These are phyloP conservation scores for Stagonosporopsis rhizophila DNA, from an alignment of 2,329 filamentous ascomycete species.

Conservation along the genomic window DNA sequence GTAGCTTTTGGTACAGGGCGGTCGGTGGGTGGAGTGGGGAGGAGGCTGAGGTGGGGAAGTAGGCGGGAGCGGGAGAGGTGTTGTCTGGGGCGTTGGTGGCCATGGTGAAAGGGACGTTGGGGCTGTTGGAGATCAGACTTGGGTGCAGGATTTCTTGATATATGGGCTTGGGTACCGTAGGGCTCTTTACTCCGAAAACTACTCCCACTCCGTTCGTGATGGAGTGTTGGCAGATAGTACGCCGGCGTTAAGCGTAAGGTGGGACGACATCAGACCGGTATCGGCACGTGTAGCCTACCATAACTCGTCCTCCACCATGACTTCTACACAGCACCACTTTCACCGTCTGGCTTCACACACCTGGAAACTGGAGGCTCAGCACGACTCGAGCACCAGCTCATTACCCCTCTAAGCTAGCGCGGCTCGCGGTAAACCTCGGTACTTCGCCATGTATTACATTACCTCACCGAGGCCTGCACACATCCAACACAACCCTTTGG, in stretches of 20 bases:
- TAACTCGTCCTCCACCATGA: background rate
- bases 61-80: slow-evolving; percentile 41
- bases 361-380: too few species aligned
- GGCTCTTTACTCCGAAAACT: background rate
- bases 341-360: too few species aligned
- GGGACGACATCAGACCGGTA: slow-evolving; percentile 3
- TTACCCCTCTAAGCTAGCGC: slow-evolving; percentile 16
- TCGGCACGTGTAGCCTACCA: background rate
- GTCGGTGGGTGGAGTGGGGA: slow-evolving; percentile 44
- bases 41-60: slow-evolving; percentile 42
- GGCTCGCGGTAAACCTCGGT: slow-evolving; percentile 4
- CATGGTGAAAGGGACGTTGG: background rate
- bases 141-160: background rate
- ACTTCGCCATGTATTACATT: background rate
- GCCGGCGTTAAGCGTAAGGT: slow-evolving; percentile 7
- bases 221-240: background rate
- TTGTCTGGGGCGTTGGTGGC: slow-evolving; percentile 8
- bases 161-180: too few species aligned
- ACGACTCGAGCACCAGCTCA: background rate
- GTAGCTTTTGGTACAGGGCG: slow-evolving; percentile 38
- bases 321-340: background rate
- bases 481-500: background rate
- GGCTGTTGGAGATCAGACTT: background rate
- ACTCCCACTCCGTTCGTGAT: background rate
- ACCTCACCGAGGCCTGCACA: slow-evolving; percentile 9